Base-by-base conservation (phyloP, 805 yeast species). In the Cyberlindnera saturnus region DNA sequence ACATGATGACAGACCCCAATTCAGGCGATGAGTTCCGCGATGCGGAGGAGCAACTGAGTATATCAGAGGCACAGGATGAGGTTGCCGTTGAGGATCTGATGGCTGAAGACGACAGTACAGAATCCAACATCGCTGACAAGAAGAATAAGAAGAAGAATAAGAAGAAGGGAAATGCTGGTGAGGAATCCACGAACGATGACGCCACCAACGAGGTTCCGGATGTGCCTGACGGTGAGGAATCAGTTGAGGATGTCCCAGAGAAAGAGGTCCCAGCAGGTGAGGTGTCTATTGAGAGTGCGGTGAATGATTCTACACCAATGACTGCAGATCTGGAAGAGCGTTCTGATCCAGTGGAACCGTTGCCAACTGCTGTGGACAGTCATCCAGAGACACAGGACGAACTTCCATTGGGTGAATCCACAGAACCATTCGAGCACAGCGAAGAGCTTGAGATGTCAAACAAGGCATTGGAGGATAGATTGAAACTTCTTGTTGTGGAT, bases 401-500 rank as follows among this genome's bases (percentile, higher is more conserved):
- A 18, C 32, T 10, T 10, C 55, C 55, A 16, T 28, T 52, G 19
- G 46, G 48, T 13, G 56, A 48, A 39, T 52, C 56, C 15, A 52
- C 56, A 2, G 41, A 45, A 31, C 41, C 34, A 7, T 41, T 45
- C 17, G 48, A 47, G 5, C 32, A 18, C 1, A 41, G 39, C 50
- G 45, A 45, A 3, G 44, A 50, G 28, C 34, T 45, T n/a, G 46
- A 52, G 39, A 47, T 32, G 16, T 44, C 51, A 19, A 39, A 47
- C 20, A 43, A 44, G 42, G 37, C 41, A 8, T 47, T 59, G 26
- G 60, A 46, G n/a, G 43, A 36, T 16, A 45, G 47, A 9, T 29
- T 49, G 17, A 40, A 46, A 39, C 20, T 41, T 55, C 39, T 52
- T 44, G 28, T 56, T 43, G 43, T 56, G 53, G 40, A 55, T 51